Base-by-base conservation (phyloP, 352 stramenopile species). In the Phytophthora litchii region DNA sequence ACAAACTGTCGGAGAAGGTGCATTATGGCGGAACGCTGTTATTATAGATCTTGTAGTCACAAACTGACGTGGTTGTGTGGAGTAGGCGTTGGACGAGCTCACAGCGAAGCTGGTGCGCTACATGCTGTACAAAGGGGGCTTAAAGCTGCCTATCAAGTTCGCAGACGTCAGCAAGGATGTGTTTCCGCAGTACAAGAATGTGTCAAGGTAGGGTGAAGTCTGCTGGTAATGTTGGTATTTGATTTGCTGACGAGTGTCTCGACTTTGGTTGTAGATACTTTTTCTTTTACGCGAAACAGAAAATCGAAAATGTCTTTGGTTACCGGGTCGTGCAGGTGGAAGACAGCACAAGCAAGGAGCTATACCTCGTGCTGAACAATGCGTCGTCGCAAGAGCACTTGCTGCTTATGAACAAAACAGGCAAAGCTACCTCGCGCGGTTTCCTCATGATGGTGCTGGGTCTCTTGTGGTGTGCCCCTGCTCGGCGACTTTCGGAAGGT, bases 381-480 rank as follows among this genome's bases (percentile, higher is more conserved):
- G 65, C 73, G 5, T 74, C 64, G 36, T 89, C 82, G 12, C 86
- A 94, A 45, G 78, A 90, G 40, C 86, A 94, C 58, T 67, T 91
- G 55, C 66, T 78, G 34, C 71, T 78, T 4, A 71, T 92, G 40
- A 92, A 94, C 70, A 92, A 92, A 50, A 92, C 71, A 23, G 67
- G 78, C 54, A 86, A 83, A 19, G 77, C 73, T 51, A 54, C 72
- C 12, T 74, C 70, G 12, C 81, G 83, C 8, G 86, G 83, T 0
- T 76, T 94, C 13, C 67, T 94, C 48, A 94, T 94, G 83, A 86
- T 92, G 72, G 60, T 92, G 11, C 56, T 94, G 9, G 86, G 82
- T 8, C 64, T 94, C n/a, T 70, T 94, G 23, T 94, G 86, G 83
- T 94, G 86, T 38, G 81, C 86, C 1, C 75, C 68, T 5, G 70